These are phyloP conservation scores for Pelargonium fulgidum DNA, from an alignment of 441 rosid genomes.

Conservation along the genomic window DNA sequence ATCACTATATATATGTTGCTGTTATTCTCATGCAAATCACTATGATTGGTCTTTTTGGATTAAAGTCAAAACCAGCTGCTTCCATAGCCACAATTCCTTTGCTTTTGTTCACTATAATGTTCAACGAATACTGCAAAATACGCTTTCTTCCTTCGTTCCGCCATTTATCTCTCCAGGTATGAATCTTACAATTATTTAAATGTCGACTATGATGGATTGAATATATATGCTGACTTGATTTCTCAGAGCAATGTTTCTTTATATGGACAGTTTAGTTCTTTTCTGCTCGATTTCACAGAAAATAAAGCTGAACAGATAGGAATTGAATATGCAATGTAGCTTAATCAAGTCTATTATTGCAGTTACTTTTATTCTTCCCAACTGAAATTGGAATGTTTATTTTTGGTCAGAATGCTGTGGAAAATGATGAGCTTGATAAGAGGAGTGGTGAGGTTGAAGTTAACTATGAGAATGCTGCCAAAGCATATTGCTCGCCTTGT, in stretches of 20 bases:
- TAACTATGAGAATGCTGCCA: conserved; percentile 38
- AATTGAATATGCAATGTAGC: too few relatives aligned
- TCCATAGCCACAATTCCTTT: conserved; percentile 72
- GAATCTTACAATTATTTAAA: not conserved
- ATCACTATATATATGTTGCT: conserved; percentile 58
- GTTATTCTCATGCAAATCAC: conserved; percentile 85
- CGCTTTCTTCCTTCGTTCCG: conserved; percentile 77
- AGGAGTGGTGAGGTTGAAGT: conserved; percentile 39
- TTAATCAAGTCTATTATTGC: too few relatives aligned
- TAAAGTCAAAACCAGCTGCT: conserved; percentile 81
- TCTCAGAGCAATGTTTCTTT: not conserved
- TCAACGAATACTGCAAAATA: conserved; percentile 82
- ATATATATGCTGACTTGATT: not conserved
- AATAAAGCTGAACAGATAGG: too few relatives aligned
- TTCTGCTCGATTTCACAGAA: too few relatives aligned
- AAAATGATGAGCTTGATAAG: conserved; percentile 58
- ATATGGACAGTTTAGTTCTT: too few relatives aligned
- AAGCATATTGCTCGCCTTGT: conserved; percentile 49
- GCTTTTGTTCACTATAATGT: conserved; percentile 53
- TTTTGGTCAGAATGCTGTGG: conserved; percentile 50
- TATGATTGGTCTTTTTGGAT: conserved; percentile 83
- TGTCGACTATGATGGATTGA: not conserved
- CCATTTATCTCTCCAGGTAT: conserved; percentile 52
- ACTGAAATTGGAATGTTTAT: not conserved
- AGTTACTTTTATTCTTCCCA: not conserved